phyloP scores from a whole-genome alignment of 768 basidiomycete species.

The Nevesoporus exiguus region DNA sequence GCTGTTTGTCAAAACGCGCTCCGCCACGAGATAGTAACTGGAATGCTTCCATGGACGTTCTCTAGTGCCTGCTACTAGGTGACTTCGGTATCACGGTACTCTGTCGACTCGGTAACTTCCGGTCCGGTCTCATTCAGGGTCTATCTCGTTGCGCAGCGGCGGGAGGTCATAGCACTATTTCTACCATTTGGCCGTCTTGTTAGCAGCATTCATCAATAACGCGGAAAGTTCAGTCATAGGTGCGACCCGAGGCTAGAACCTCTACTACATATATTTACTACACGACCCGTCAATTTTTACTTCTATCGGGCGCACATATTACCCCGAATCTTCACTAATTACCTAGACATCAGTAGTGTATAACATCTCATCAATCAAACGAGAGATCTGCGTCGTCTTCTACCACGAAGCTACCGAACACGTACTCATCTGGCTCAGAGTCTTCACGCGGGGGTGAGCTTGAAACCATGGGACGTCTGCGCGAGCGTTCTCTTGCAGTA shows the following conservation, averaged over 20 bases:
- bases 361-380: constrained; percentile 29
- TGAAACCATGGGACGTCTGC: constrained; percentile 36
- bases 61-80: not conserved
- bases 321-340: not conserved
- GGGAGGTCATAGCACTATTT: no score
- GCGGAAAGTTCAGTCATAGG: no score
- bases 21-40: constrained; percentile 87
- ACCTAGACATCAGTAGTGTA: constrained; percentile 4
- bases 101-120: constrained; percentile 16
- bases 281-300: not conserved
- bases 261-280: no score
- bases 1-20: constrained; percentile 71
- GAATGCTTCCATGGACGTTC: constrained; percentile 72
- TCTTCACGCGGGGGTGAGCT: constrained; percentile 61
- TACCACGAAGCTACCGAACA: constrained; percentile 76
- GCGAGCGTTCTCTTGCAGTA: constrained; percentile 32
- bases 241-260: no score
- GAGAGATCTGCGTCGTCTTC: constrained; percentile 71
- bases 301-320: not conserved
- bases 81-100: not conserved
- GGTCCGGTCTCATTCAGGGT: not conserved
- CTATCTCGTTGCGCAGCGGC: no score
- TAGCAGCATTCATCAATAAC: no score
- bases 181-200: no score
- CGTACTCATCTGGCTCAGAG: constrained; percentile 61